Base-by-base conservation (phyloP, 768 basidiomycete genomes). In the Suillus fuscotomentosus region DNA sequence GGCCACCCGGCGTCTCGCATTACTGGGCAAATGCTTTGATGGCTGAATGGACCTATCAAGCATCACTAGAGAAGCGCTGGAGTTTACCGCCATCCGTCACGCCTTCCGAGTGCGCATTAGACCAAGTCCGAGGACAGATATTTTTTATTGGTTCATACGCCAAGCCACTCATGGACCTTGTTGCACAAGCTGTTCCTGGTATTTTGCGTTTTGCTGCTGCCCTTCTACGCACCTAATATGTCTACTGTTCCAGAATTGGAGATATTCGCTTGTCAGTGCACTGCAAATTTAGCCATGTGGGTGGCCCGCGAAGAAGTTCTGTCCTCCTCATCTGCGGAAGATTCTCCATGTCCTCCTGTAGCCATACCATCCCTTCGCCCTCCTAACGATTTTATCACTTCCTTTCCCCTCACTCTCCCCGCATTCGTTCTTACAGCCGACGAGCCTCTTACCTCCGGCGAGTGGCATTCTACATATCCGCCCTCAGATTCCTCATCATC, bases 31-130 rank as follows among this genome's bases (percentile, higher is more conserved):
- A 86, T 15, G 95, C 93, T 2, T 77, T 99, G 45, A 86, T 90
- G 77, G 82, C 88, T 61, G 97, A 99, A 78, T 99, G 97, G 97
- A 82, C 86, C 9, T 87, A 86, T 13, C 97, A 99, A 75, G 91
- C 94, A 2, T 80, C 83, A n/a, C 83, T 98, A 5, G 97, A 99
- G 75, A 83, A 86, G 66, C 84, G 88, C 62, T 86, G 94, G 61
- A 83, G 87, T 42, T 80, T 99, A 38, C 88, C 90, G 36, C 77
- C 82, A 9, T 82, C 84, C 2, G 81, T 88, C n/a, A 74, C 73
- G 47, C 77, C 76, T 47, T 78, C 81, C 36, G 82, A 83, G 39
- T 80, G 77, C 34, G 80, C 86, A 8, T 72, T 90, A 3, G 83
- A 84, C 53, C 91, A 92, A 76, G 94, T 91, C 34, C 83, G 86